A percentile compares a stretch with the other conserved stretches of the same genome.
These are phyloP conservation scores for Cryphonectria radicalis DNA, from an alignment of 2,329 filamentous ascomycete genomes.

Conservation along the genomic window DNA sequence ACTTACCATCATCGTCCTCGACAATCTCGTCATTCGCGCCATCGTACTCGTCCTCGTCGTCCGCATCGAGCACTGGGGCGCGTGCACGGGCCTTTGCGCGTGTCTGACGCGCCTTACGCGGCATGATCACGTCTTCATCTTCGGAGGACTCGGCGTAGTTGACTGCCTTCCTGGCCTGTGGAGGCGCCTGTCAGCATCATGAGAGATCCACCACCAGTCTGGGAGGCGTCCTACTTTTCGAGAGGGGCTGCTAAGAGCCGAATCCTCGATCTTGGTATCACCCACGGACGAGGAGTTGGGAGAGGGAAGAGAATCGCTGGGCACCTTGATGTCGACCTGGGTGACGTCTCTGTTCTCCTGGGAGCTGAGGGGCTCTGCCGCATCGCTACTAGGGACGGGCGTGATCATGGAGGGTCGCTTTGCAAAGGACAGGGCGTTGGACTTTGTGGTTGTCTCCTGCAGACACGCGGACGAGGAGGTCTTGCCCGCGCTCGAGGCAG, in stretches of 20 bases:
- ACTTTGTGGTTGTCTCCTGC: conserved; percentile 51
- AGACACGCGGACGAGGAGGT: conserved; percentile 44
- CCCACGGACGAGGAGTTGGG: conserved; percentile 48
- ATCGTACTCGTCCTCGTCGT: conserved; percentile 72
- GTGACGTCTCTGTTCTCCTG: conserved; percentile 64
- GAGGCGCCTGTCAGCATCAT: background rate
- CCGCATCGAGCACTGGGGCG: conserved; percentile 64
- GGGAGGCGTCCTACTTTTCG: conserved; percentile 65
- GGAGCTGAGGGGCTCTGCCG: conserved; percentile 67
- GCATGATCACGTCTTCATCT: conserved; percentile 71
- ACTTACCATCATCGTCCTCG: conserved; percentile 65
- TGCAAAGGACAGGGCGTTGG: conserved; percentile 46
- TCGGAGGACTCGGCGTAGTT: conserved; percentile 88
- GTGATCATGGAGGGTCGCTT: conserved; percentile 59
- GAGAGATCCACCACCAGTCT: background rate
- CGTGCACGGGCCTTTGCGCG: conserved; percentile 54
- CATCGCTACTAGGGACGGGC: conserved; percentile 82
- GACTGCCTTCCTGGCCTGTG: conserved; percentile 60
- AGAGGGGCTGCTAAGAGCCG: conserved; percentile 70
- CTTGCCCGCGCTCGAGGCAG: conserved; percentile 32
- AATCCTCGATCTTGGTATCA: conserved; percentile 43
- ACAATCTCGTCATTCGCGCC: conserved; percentile 62
- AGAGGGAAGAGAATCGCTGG: conserved; percentile 54
- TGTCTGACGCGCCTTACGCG: conserved; percentile 44
- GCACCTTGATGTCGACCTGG: conserved; percentile 50